These are phyloP conservation scores for Podospora pseudocomata DNA, from an alignment of 495 filamentous ascomycete species.

Conservation along the genomic window DNA sequence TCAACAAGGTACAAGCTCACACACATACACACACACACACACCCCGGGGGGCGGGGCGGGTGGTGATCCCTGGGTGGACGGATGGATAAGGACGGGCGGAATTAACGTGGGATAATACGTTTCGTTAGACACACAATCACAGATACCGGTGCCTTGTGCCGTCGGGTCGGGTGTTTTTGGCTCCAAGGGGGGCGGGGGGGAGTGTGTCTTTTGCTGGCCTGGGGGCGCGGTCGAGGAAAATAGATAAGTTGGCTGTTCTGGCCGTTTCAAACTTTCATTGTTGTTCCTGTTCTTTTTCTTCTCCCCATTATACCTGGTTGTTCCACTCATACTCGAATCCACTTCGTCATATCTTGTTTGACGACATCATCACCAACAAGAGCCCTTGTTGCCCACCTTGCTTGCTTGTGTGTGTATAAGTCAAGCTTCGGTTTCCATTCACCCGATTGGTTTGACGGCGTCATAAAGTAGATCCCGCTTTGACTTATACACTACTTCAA, in stretches of 20 bases:
- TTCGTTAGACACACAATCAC: neutral
- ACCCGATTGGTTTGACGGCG: conserved; percentile 6
- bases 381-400: neutral
- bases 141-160: conserved; percentile 11
- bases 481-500: neutral
- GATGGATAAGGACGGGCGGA: conserved; percentile 4
- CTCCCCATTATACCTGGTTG: neutral
- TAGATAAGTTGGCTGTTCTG: conserved; percentile 1
- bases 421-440: conserved; percentile 5
- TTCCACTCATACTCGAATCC: conserved; percentile 1
- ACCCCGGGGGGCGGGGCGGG: neutral
- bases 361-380: conserved; percentile 2
- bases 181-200: neutral
- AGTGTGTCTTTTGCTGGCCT: neutral
- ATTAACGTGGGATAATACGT: neutral
- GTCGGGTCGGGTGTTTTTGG: conserved; percentile 3
- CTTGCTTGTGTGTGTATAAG: neutral
- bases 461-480: neutral
- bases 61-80: neutral
- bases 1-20: neutral
- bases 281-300: conserved; percentile 3
- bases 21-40: neutral
- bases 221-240: neutral
- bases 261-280: neutral
- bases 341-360: neutral